A percentile compares a stretch with the other conserved stretches of the same genome.
Conservation (phyloP, 2,329 filamentous ascomycete species). For the Alternaria consortialis region DNA sequence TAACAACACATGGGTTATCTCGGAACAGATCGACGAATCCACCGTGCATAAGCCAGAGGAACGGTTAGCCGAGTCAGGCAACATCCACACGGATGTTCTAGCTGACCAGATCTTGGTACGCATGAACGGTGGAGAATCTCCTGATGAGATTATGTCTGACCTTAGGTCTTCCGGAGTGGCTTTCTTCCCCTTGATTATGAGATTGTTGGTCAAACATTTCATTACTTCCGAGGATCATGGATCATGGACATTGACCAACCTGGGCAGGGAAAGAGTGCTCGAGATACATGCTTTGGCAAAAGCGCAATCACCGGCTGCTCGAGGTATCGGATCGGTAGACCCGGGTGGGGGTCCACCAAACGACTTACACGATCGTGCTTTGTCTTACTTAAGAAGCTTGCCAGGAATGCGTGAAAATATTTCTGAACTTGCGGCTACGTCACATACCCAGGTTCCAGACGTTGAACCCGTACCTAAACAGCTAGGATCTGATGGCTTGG, state of each 20-base stretch:
- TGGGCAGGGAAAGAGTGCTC: background rate
- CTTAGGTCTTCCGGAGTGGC: too few relatives aligned
- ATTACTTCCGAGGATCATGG: too few relatives aligned
- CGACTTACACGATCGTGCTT: background rate
- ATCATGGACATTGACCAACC: background rate
- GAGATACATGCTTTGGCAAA: background rate
- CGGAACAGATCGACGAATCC: background rate
- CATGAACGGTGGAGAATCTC: background rate
- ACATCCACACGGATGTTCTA: background rate
- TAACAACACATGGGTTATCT: constrained; percentile 28
- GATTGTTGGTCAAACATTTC: too few relatives aligned
- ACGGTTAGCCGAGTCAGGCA: too few relatives aligned
- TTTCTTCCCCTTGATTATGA: too few relatives aligned
- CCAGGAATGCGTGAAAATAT: background rate
- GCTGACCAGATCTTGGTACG: background rate
- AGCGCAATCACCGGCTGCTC: background rate
- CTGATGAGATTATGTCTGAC: too few relatives aligned
- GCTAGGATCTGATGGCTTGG: background rate
- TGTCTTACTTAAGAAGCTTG: background rate
- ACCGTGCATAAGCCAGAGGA: too few relatives aligned
- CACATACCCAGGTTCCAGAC: background rate
- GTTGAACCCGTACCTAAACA: background rate
- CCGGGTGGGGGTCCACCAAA: background rate
- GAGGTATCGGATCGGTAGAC: background rate
- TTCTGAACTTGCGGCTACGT: background rate